Evolutionary conservation across 257 asterid genomes (phyloP).

Genomic region (Petrea volubilis): DNA sequence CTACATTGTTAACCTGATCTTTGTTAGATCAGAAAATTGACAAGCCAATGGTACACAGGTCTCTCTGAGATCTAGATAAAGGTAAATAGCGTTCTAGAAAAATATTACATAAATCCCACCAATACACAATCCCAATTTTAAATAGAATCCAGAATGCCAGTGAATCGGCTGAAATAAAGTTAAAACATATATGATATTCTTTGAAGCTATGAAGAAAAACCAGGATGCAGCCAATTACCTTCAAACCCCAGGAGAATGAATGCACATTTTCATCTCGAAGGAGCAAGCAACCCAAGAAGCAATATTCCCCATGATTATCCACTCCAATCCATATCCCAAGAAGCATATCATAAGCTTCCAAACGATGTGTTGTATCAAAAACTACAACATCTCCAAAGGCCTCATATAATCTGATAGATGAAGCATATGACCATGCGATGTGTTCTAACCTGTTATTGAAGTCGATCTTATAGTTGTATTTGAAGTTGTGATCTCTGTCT

Average conservation of each 20-base stretch:
- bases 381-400: slow-evolving; percentile 58
- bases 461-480: slow-evolving; percentile 44
- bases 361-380: slow-evolving; percentile 55
- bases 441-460: slow-evolving; percentile 55
- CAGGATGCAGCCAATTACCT: slow-evolving; percentile 32
- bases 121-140: not conserved
- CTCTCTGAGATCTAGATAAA: slow-evolving; percentile 13
- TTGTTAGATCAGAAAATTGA: not conserved
- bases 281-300: slow-evolving; percentile 65
- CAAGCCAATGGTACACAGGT: not conserved
- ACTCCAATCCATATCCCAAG: slow-evolving; percentile 69
- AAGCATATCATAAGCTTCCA: slow-evolving; percentile 61
- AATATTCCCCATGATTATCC: slow-evolving; percentile 56
- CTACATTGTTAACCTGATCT: no score
- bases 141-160: not conserved
- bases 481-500: slow-evolving; percentile 53
- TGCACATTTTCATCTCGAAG: slow-evolving; percentile 64
- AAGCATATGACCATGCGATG: slow-evolving; percentile 58
- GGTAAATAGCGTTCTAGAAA: not conserved
- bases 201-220: slow-evolving; percentile 1
- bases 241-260: slow-evolving; percentile 66
- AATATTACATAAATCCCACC: not conserved
- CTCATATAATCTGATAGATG: slow-evolving; percentile 47
- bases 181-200: not conserved
- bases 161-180: slow-evolving; percentile 4